Base-by-base conservation (phyloP, 768 basidiomycete genomes). In the Tylopilus vinaceipallidus region DNA sequence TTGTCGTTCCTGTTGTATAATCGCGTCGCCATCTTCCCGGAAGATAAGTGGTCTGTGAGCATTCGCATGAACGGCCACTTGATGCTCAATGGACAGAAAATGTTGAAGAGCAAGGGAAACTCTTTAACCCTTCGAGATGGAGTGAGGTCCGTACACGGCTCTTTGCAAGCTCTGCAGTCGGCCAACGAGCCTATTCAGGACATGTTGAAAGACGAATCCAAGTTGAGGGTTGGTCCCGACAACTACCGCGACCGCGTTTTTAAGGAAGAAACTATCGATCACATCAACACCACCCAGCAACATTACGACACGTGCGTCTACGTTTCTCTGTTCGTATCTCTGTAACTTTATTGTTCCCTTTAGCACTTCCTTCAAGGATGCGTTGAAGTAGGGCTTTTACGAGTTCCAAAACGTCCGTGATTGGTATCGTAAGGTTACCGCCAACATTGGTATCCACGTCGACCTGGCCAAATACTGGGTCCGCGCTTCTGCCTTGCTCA, bases 81-180 rank as follows among this genome's bases (percentile, higher is more conserved):
- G 75, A 86, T 93, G 86, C 68, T 99, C 68, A 98, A 99, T 69
- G 95, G 95, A 17, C 88, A 94, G 77, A 99, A 98, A 77, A 99
- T 99, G 97, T 86, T 84, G 34, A 99, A 98, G 80, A 90, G 88
- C 67, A 94, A 88, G 38, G 97, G 97, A 11, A 99, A 99, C 71
- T 91, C 86, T 49, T 74, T 98, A 75, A 99, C 95, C 1, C 73
- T 98, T 67, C 73, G 82, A 47, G 89, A 4, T 99, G 95, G 95
- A 94, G 91, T 59, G 88, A 95, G 71, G 92, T 92, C 23, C n/a
- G 78, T 64, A 3, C 13, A n/a, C 7, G 33, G 35, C 38, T 41
- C 40, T 27, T 50, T 5, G 41, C 39, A 11, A 4, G 13, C 24
- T 27, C 33, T 9, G 17, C 6, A 24, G 20, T 36, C 23, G 16